A percentile compares a stretch with the other conserved stretches of the same genome.
These are phyloP conservation scores for Stereocaulon alpinum DNA, from an alignment of 495 filamentous ascomycete species.

Conservation along the genomic window DNA sequence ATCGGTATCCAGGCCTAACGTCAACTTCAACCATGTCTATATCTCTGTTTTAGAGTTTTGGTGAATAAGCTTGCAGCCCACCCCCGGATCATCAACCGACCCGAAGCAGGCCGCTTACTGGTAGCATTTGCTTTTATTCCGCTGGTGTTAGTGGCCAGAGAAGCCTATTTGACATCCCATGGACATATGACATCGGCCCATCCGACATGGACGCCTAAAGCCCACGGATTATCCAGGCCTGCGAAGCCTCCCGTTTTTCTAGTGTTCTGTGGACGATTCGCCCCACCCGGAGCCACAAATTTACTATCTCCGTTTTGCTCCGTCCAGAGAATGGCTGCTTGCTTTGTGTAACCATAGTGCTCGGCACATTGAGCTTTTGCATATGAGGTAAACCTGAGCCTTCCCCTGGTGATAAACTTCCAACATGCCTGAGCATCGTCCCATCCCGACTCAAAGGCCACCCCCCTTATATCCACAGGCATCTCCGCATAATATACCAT, in stretches of 20 bases:
- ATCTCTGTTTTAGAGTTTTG: background rate
- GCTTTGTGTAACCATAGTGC: background rate
- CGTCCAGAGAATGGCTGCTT: background rate
- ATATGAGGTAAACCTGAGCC: background rate
- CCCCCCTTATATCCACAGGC: slow-evolving; percentile 13
- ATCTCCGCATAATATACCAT: slow-evolving; percentile 7
- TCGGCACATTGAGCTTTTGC: background rate
- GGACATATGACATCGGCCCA: slow-evolving; percentile 5
- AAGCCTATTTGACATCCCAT: background rate
- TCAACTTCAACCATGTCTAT: slow-evolving; percentile 5
- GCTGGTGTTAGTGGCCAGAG: background rate
- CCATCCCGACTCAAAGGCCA: slow-evolving; percentile 8
- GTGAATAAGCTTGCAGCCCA: background rate
- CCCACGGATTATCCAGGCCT: background rate
- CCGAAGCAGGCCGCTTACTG: background rate
- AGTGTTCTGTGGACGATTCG: background rate
- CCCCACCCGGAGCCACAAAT: background rate
- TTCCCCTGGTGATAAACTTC: background rate
- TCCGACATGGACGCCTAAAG: background rate
- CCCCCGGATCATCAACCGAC: background rate
- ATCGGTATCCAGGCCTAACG: slow-evolving; percentile 8
- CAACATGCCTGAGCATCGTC: slow-evolving; percentile 13
- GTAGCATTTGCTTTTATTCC: background rate
- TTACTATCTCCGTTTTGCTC: background rate
- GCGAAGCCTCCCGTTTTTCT: background rate